Conservation (phyloP, 495 filamentous ascomycete genomes). For the Aspergillus kassunensis region DNA sequence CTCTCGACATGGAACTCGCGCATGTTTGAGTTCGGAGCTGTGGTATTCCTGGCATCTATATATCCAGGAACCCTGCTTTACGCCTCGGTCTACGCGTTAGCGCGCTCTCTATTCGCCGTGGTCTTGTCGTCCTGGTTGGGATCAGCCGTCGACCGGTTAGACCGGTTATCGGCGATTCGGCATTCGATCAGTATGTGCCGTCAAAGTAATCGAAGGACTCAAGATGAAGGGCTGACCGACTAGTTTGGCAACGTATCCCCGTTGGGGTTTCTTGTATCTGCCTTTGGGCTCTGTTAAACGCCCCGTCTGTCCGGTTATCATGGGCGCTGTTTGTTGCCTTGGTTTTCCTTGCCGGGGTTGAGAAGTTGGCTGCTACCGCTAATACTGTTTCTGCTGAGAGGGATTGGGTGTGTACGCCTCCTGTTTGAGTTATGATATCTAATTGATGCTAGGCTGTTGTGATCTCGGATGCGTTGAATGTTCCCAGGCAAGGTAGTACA, state of each 20-base stretch:
- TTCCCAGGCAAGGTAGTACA: slow-evolving; percentile 24
- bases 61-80: slow-evolving; percentile 53
- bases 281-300: slow-evolving; percentile 20
- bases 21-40: slow-evolving; percentile 62
- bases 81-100: slow-evolving; percentile 37
- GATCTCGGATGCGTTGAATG: slow-evolving; percentile 35
- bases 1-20: slow-evolving; percentile 71
- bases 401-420: slow-evolving; percentile 54
- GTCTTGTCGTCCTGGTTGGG: slow-evolving; percentile 44
- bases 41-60: slow-evolving; percentile 57
- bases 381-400: slow-evolving; percentile 63
- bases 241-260: slow-evolving; percentile 38
- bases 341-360: slow-evolving; percentile 51
- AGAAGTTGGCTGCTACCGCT: slow-evolving; percentile 49
- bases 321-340: slow-evolving; percentile 39
- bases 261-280: slow-evolving; percentile 36
- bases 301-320: slow-evolving; percentile 15
- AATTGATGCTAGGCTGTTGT: slow-evolving; percentile 34
- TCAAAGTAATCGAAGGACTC: background rate
- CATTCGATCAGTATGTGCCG: slow-evolving; percentile 44
- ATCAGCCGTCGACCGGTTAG: slow-evolving; percentile 37
- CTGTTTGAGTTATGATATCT: background rate
- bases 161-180: slow-evolving; percentile 46
- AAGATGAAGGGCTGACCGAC: background rate
- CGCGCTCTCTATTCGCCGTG: slow-evolving; percentile 26